Base-by-base conservation (phyloP, 352 stramenopile genomes). In the Hyphochytrium catenoides region DNA sequence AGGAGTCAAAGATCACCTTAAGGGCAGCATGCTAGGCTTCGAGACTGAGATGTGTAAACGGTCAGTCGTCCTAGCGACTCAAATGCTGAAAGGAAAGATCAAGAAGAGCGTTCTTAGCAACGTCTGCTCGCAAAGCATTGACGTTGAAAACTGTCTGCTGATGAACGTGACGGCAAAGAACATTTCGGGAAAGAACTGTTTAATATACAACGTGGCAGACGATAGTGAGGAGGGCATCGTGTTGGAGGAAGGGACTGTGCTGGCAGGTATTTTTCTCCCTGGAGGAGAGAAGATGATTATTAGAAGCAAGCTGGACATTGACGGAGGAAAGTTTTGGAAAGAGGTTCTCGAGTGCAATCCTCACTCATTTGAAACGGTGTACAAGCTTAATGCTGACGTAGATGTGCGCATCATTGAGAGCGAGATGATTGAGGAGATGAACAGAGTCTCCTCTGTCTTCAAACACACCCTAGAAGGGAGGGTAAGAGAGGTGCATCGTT, bases 131-230 rank as follows among this genome's bases (percentile, higher is more conserved):
- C 59, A 62, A 16, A 63, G 91, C 38, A 62, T 98, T 38, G 69
- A 85, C 26, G 82, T 70, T 1, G 66, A 95, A 37, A 77, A 81
- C 38, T 93, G 79, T 35, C 94, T 98, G 41, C 58, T 98, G 34
- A 93, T 98, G 43, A 96, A 96, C 57, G 90, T 95, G 32, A 93
- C 84, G 8, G 87, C 87, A 8, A 82, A 79, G 42, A 89, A 79
- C 25, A 95, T 98, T 50, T 66, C 61, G n/a, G 85, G 83, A 3
- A 76, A 76, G 36, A 75, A 79, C 29, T 86, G 74, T 41, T 85
- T 97, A 18, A 54, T 95, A 36, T 98, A 98, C 67, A 98, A 98
- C 54, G 63, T 96, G 12, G 84, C 93, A 22, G 85, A 66, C 38
- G 76, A 93, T 19, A 64, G 77, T 15, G 56, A 64, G 3, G 71